Conservation (phyloP, 805 yeast species). For the Clavispora santaluciae region DNA sequence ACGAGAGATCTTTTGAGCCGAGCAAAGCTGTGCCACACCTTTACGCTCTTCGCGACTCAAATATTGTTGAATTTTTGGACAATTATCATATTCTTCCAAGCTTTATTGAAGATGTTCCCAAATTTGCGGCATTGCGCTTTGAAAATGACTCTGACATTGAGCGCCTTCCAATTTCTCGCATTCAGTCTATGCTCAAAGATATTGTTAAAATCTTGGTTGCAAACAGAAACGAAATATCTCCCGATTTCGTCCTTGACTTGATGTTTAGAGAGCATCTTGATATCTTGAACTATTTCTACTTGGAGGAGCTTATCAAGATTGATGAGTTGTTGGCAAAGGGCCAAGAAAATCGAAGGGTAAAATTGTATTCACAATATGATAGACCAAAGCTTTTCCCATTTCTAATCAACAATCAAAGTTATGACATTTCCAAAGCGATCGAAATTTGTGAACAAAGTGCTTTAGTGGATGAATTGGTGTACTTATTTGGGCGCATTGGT, state of each 20-base stretch:
- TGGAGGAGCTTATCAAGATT: constrained; percentile 50
- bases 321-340: constrained; percentile 54
- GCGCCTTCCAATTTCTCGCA: constrained; percentile 35
- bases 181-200: constrained; percentile 37
- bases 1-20: constrained; percentile 54
- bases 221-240: constrained; percentile 60
- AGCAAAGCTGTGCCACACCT: constrained; percentile 61
- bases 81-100: constrained; percentile 57
- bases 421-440: constrained; percentile 69
- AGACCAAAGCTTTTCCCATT: constrained; percentile 53
- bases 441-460: constrained; percentile 51
- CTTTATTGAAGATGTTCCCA: constrained; percentile 47
- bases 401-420: constrained; percentile 54
- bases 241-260: constrained; percentile 45
- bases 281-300: constrained; percentile 56
- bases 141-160: constrained; percentile 30
- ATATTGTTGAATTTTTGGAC: constrained; percentile 54
- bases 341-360: constrained; percentile 64
- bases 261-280: constrained; percentile 41
- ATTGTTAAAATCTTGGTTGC: constrained; percentile 54
- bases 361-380: constrained; percentile 60
- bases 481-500: constrained; percentile 76
- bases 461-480: constrained; percentile 70
- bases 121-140: constrained; percentile 43
- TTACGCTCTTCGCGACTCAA: constrained; percentile 48